These are phyloP conservation scores for Eucalyptus pauciflora DNA, from an alignment of 345 rosid genomes.

Conservation along the genomic window DNA sequence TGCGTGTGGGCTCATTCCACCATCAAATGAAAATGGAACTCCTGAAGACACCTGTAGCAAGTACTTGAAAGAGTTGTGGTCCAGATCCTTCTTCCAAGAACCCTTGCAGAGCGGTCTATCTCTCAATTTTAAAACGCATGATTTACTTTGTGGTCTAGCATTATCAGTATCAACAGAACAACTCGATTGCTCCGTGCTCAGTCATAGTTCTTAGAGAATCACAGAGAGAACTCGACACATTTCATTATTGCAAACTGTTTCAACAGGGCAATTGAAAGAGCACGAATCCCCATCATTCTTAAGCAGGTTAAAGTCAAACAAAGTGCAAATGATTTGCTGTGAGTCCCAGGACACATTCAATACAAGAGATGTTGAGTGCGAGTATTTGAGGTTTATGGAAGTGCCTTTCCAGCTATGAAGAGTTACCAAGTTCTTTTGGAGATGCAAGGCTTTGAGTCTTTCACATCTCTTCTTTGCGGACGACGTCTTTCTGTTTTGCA, in stretches of 20 bases:
- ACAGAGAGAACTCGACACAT: neutral
- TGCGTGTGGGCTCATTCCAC: neutral
- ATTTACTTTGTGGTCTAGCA: constrained; percentile 4
- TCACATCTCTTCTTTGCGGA: too few relatives aligned
- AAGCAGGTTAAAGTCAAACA: neutral
- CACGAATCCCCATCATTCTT: neutral
- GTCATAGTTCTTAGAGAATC: neutral
- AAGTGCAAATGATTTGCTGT: neutral
- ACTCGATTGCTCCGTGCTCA: neutral
- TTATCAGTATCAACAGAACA: neutral
- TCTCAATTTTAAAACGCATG: constrained; percentile 1
- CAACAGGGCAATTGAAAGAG: neutral
- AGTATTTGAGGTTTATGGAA: neutral
- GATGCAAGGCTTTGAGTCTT: too few relatives aligned
- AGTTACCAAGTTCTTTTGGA: neutral
- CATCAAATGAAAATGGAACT: neutral
- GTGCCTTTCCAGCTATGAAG: neutral
- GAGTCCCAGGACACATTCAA: neutral
- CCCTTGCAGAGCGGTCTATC: neutral
- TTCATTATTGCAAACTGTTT: neutral
- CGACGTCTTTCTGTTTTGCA: too few relatives aligned
- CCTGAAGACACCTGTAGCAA: neutral
- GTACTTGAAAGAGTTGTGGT: neutral
- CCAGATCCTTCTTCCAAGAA: constrained; percentile 5
- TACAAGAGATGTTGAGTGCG: neutral